A percentile compares a stretch with the other conserved stretches of the same genome.
Conservation (phyloP, 2,329 filamentous ascomycete genomes). For the Talaromyces piceae region DNA sequence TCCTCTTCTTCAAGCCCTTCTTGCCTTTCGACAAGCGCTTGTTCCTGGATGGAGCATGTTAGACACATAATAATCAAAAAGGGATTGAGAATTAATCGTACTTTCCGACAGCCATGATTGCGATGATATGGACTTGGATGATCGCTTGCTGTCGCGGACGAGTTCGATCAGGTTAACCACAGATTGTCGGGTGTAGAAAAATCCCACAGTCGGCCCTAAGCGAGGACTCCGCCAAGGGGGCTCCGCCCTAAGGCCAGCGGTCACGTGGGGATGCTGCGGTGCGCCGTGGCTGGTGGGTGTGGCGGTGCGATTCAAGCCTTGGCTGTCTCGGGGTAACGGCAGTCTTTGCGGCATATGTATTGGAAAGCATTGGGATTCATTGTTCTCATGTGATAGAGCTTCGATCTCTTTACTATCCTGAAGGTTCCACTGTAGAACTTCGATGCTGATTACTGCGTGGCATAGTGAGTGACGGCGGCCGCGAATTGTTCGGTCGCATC, state of each 20-base stretch:
- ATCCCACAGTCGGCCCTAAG: slow-evolving; percentile 42
- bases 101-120: slow-evolving; percentile 80
- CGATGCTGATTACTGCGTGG: too few relatives aligned
- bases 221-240: slow-evolving; percentile 23
- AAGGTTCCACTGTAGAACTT: too few relatives aligned
- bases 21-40: slow-evolving; percentile 99
- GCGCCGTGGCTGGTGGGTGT: background rate
- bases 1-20: slow-evolving; percentile 99
- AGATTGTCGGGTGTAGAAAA: slow-evolving; percentile 20
- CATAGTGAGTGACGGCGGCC: too few relatives aligned
- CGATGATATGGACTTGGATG: slow-evolving; percentile 37
- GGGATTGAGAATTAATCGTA: slow-evolving; percentile 33
- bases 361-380: too few relatives aligned
- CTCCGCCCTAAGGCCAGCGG: slow-evolving; percentile 22
- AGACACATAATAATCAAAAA: background rate
- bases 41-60: slow-evolving; percentile 56
- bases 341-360: background rate
- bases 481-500: too few relatives aligned
- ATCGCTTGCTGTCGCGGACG: slow-evolving; percentile 18
- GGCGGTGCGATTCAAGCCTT: background rate
- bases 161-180: slow-evolving; percentile 12
- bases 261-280: slow-evolving; percentile 1
- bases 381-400: too few relatives aligned
- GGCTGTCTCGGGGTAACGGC: background rate
- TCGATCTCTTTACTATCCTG: too few relatives aligned